These are phyloP conservation scores for Colletotrichum sp. DNA, from an alignment of 2,329 filamentous ascomycete genomes.

Conservation along the genomic window DNA sequence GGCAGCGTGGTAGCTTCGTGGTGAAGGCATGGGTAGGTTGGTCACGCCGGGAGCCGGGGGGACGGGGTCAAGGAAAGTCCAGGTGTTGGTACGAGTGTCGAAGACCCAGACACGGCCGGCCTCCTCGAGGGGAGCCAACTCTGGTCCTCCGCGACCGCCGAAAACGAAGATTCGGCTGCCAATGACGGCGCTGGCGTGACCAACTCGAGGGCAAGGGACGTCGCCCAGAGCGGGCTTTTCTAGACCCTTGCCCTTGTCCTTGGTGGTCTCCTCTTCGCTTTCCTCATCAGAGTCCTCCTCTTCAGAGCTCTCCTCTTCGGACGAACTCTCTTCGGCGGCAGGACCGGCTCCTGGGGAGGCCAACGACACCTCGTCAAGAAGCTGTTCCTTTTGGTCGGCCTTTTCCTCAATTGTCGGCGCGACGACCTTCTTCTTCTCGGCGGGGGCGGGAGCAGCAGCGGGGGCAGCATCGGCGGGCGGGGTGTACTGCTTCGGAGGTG, in stretches of 20 bases:
- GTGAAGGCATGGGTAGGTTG: conserved; percentile 54
- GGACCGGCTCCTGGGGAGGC: conserved; percentile 31
- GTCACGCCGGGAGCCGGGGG: conserved; percentile 46
- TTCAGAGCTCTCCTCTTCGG: neutral
- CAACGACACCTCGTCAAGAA: conserved; percentile 47
- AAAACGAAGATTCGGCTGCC: conserved; percentile 79
- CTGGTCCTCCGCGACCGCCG: conserved; percentile 75
- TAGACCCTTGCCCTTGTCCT: conserved; percentile 40
- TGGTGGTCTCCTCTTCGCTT: conserved; percentile 28
- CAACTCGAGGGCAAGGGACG: conserved; percentile 72
- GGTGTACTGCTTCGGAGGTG: conserved; percentile 33
- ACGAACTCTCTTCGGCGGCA: conserved; percentile 23
- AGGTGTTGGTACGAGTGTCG: conserved; percentile 66
- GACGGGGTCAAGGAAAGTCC: conserved; percentile 68
- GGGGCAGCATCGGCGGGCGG: conserved; percentile 21
- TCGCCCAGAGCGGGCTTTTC: conserved; percentile 34
- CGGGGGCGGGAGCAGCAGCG: conserved; percentile 16
- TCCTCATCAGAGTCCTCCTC: neutral
- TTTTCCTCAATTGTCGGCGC: conserved; percentile 21
- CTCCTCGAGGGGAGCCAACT: conserved; percentile 76
- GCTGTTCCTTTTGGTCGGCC: conserved; percentile 34
- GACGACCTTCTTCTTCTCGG: conserved; percentile 15
- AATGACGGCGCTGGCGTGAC: conserved; percentile 73
- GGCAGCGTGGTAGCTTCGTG: conserved; percentile 75
- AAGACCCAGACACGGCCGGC: conserved; percentile 78